Base-by-base conservation (phyloP, 805 yeast genomes). In the Yarrowia sp. region DNA sequence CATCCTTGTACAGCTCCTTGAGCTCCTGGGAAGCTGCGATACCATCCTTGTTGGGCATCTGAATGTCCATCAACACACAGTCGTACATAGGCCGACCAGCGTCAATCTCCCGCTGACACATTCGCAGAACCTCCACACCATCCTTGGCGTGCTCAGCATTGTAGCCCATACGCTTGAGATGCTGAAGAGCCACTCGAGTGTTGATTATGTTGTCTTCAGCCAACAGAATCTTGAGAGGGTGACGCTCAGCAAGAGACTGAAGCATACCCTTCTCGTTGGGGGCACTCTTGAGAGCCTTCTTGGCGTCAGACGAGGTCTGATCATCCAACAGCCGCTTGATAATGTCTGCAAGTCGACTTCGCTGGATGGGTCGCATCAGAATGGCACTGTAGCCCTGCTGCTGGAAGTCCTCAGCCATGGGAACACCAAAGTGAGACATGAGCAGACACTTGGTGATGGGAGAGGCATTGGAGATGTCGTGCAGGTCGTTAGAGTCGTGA, bases 21-120 rank as follows among this genome's bases (percentile, higher is more conserved):
- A 83, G 73, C 68, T 82, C 84, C 10, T 74, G 75, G 0, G 85
- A 80, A 1, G 86, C 82, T 5, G 82, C 80, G 42, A 84, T 82
- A 1, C 88, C 88, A 72, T 85, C 88, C 74, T 81, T 82, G 42
- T 81, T 76, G 14, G 86, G 87, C 86, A 84, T 84, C 70, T 84
- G 86, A 22, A 85, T 82, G 72, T 85, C 88, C 87, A 85, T 85
- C 61, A 85, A 77, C 12, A 85, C 81, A 59, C 83, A 79, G 71
- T 85, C 87, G 72, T 84, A 85, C 73, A 76, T 77, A 26, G 78
- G 75, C n/a, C 79, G 78, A 5, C 75, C 74, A 0, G 73, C 73
- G 19, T 74, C 70, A 4, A 77, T 69, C 52, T 76, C 74, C 38
- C 72, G 61, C 11, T 59, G 75, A 69, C 79, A 77, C 70, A 73